Percentiles rank a stretch among this genome's conserved stretches.
These are phyloP conservation scores for Macroventuria anomochaeta DNA, from an alignment of 2,329 filamentous ascomycete genomes.

Conservation along the genomic window DNA sequence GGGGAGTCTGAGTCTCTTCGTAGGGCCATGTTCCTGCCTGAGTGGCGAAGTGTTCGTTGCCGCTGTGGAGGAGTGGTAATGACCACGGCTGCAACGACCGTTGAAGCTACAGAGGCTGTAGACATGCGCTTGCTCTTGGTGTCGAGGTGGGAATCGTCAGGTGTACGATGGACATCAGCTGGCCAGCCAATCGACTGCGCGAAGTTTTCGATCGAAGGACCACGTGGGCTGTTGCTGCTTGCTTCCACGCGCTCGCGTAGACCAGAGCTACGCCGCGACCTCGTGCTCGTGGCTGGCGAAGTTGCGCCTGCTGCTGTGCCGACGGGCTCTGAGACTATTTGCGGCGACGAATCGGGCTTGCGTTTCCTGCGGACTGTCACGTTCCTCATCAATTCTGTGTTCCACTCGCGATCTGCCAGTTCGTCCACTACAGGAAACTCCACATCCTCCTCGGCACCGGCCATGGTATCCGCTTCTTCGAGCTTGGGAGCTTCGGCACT, in stretches of 20 bases:
- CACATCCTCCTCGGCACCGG: conserved; percentile 23
- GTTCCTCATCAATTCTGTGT: conserved; percentile 52
- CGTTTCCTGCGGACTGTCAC: conserved; percentile 49
- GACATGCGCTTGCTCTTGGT: conserved; percentile 55
- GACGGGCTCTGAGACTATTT: conserved; percentile 17
- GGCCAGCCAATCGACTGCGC: conserved; percentile 60
- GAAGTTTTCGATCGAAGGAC: conserved; percentile 56
- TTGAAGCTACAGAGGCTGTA: conserved; percentile 59
- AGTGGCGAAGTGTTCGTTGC: conserved; percentile 58
- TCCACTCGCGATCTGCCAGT: conserved; percentile 48
- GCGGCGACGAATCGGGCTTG: conserved; percentile 34
- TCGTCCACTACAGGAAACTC: conserved; percentile 29
- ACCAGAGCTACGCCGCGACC: conserved; percentile 32
- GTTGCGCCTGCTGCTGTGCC: conserved; percentile 20
- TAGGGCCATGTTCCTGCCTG: conserved; percentile 60
- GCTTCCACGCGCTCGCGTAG: conserved; percentile 45
- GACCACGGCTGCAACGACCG: conserved; percentile 62
- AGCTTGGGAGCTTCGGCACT: neutral
- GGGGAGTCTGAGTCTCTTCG: conserved; percentile 50
- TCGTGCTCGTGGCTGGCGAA: conserved; percentile 30
- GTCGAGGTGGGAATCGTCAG: conserved; percentile 32
- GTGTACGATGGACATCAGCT: conserved; percentile 41
- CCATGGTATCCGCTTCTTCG: conserved; percentile 19
- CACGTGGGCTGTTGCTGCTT: conserved; percentile 41
- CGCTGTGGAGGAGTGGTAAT: conserved; percentile 57